Conservation (phyloP, 2,329 filamentous ascomycete genomes). For the Colletotrichum karsti region DNA sequence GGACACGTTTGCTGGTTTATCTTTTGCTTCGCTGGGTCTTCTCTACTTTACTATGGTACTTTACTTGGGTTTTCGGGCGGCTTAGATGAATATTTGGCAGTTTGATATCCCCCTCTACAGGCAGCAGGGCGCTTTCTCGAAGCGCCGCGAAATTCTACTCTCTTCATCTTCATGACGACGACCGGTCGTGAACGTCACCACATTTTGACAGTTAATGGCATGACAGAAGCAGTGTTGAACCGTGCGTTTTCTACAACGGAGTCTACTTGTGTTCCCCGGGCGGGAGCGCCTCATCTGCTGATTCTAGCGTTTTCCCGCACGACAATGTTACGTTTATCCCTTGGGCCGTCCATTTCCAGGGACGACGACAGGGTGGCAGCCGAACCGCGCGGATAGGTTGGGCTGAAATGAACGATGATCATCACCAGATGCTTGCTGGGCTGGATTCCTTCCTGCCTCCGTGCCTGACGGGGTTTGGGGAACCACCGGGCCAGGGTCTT, state of each 20-base stretch:
- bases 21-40: neutral
- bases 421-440: constrained; percentile 6
- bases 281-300: too few species aligned
- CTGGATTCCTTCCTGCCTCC: constrained; percentile 1
- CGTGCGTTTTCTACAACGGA: neutral
- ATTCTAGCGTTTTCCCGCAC: too few species aligned
- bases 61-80: constrained; percentile 2
- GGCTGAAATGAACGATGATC: constrained; percentile 25
- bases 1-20: neutral
- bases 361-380: too few species aligned
- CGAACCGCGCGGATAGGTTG: neutral
- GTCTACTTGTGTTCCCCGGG: too few species aligned
- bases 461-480: constrained; percentile 12
- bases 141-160: neutral
- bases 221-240: neutral
- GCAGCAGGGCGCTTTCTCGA: neutral
- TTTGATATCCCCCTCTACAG: constrained; percentile 13
- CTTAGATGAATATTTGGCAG: constrained; percentile 22
- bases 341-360: too few species aligned
- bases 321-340: too few species aligned
- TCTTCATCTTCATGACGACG: neutral
- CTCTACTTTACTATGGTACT: neutral
- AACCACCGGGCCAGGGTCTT: neutral
- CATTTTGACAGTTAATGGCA: neutral
- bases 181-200: neutral